phyloP scores from a whole-genome alignment of 2,329 filamentous ascomycete genomes.

The Colletotrichum scovillei region DNA sequence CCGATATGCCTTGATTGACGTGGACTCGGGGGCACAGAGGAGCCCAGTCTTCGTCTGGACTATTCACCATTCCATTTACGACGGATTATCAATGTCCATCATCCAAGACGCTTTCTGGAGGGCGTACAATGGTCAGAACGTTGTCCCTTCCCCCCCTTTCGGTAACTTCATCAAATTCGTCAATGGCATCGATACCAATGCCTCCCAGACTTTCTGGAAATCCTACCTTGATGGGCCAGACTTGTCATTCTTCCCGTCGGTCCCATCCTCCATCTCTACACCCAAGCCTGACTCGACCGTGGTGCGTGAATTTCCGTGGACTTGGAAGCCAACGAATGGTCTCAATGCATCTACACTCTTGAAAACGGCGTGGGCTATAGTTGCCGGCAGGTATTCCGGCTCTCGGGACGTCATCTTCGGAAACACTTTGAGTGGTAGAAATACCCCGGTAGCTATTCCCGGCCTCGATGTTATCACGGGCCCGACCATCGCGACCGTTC shows the following conservation, averaged over 20 bases:
- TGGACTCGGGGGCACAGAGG: neutral
- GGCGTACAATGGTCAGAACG: neutral
- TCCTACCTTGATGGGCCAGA: neutral
- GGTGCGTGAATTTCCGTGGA: neutral
- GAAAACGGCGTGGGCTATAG: constrained; percentile 54
- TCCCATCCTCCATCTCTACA: neutral
- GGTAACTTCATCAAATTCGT: neutral
- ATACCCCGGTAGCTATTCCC: neutral
- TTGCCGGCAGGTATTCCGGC: constrained; percentile 49
- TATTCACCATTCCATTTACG: neutral
- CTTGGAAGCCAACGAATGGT: neutral
- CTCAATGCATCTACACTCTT: constrained; percentile 34
- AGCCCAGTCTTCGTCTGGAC: neutral
- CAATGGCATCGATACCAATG: neutral
- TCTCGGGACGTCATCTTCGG: constrained; percentile 51
- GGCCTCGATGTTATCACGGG: neutral
- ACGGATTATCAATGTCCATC: neutral
- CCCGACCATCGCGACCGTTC: neutral
- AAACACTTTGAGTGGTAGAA: constrained; percentile 47
- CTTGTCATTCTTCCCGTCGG: neutral
- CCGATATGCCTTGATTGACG: neutral
- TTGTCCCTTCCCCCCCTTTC: neutral
- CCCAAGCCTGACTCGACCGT: neutral
- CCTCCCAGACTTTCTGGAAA: neutral
- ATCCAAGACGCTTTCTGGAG: neutral